Conservation (phyloP, 2,329 filamentous ascomycete genomes). For the Aspergillus jensenii region DNA sequence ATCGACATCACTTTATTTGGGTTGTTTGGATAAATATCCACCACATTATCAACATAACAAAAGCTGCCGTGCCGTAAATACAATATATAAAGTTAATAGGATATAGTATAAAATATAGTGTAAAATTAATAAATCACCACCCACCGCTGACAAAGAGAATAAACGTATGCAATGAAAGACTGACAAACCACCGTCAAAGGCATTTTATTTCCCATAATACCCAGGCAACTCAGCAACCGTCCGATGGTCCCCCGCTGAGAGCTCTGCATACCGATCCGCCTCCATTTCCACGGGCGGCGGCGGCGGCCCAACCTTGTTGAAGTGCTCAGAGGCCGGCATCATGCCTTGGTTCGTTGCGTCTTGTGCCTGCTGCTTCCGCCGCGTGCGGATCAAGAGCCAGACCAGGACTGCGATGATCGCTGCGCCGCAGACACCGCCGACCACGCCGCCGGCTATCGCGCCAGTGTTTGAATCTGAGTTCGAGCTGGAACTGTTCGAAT, state of each 20-base stretch:
- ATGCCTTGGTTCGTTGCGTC: not conserved
- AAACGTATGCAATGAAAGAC: not conserved
- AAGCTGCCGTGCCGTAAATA: no score
- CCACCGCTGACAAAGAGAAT: not conserved
- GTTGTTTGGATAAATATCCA: no score
- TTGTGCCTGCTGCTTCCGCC: not conserved
- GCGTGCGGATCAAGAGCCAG: not conserved
- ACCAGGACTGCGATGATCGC: not conserved
- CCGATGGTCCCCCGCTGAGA: not conserved
- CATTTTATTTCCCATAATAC: not conserved
- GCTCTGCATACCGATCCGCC: not conserved
- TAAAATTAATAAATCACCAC: not conserved
- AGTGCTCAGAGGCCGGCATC: no score
- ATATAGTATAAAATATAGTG: no score
- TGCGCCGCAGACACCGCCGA: constrained; percentile 1
- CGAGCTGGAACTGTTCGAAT: not conserved
- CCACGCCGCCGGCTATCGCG: constrained; percentile 1
- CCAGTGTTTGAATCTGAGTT: not conserved
- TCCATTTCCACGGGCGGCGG: not conserved
- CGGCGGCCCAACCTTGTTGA: not conserved
- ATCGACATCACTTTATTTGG: no score
- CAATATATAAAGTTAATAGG: no score
- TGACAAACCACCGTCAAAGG: not conserved
- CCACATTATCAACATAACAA: no score
- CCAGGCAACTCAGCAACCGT: not conserved